A percentile compares a stretch with the other conserved stretches of the same genome.
These are phyloP conservation scores for Chlamydomonas asymmetrica DNA, from an alignment of 139 green algal species.

Conservation along the genomic window DNA sequence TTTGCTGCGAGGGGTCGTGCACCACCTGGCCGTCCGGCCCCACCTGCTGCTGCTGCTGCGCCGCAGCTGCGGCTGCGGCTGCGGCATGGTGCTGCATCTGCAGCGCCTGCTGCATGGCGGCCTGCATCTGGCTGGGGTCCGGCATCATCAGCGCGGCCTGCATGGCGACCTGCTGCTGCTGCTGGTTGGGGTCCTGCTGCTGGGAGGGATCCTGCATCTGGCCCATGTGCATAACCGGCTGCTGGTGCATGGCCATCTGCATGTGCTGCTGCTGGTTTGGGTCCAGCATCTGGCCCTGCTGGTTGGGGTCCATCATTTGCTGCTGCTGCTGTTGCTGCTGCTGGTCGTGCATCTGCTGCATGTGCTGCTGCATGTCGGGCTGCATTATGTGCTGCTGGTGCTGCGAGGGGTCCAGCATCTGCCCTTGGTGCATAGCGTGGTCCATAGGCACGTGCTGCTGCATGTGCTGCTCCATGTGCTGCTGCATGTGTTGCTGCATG, in stretches of 20 bases:
- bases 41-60: not conserved
- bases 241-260: conserved; percentile 1
- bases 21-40: not conserved
- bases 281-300: not conserved
- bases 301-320: not conserved
- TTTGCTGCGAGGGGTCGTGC: not conserved
- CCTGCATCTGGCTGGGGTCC: not conserved
- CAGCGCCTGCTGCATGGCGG: conserved; percentile 27
- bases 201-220: conserved; percentile 10
- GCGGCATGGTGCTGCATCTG: not conserved
- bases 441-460: too few species aligned
- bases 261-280: not conserved
- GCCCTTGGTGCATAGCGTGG: too few species aligned
- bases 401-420: too few species aligned
- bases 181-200: too few species aligned
- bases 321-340: not conserved
- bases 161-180: conserved; percentile 14
- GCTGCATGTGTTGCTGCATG: too few species aligned
- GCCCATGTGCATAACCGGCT: not conserved
- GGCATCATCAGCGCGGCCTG: not conserved
- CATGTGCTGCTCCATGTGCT: too few species aligned
- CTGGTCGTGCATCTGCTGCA: not conserved
- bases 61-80: too few species aligned
- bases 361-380: not conserved
- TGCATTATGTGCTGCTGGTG: too few species aligned